phyloP scores from a whole-genome alignment of 345 rosid species.

The Hibiscus mutabilis region DNA sequence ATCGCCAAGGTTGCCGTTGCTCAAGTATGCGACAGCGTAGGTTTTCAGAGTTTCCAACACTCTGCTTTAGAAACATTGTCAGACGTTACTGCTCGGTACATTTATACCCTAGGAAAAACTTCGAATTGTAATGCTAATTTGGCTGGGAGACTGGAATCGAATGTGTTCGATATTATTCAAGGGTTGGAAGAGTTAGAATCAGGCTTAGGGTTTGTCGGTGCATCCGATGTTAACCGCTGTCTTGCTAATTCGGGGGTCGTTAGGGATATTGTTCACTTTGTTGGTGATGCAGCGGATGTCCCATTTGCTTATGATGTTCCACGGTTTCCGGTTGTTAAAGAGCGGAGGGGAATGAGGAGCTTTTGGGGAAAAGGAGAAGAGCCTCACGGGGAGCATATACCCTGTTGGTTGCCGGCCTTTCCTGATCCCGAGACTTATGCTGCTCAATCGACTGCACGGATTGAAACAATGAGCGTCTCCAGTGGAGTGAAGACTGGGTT shows the following conservation, averaged over 20 bases:
- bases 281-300: conserved; percentile 38
- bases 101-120: conserved; percentile 49
- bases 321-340: conserved; percentile 50
- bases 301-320: conserved; percentile 69
- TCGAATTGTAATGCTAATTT: conserved; percentile 49
- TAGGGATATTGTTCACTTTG: conserved; percentile 55
- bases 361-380: conserved; percentile 50
- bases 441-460: conserved; percentile 19
- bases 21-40: conserved; percentile 62
- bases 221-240: conserved; percentile 51
- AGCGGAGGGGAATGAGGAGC: conserved; percentile 32
- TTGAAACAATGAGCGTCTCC: conserved; percentile 22
- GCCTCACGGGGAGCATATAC: conserved; percentile 67
- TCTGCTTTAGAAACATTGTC: conserved; percentile 66
- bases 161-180: conserved; percentile 59
- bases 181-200: conserved; percentile 65
- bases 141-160: conserved; percentile 57
- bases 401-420: conserved; percentile 72
- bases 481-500: conserved; percentile 23
- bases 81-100: conserved; percentile 45
- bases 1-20: conserved; percentile 61
- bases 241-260: conserved; percentile 53
- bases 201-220: conserved; percentile 53
- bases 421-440: conserved; percentile 41
- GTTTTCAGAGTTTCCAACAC: conserved; percentile 70